Percentiles rank a stretch among this genome's conserved stretches.
phyloP scores from a whole-genome alignment of 2,329 filamentous ascomycete species.

The Colletotrichum sansevieriae region DNA sequence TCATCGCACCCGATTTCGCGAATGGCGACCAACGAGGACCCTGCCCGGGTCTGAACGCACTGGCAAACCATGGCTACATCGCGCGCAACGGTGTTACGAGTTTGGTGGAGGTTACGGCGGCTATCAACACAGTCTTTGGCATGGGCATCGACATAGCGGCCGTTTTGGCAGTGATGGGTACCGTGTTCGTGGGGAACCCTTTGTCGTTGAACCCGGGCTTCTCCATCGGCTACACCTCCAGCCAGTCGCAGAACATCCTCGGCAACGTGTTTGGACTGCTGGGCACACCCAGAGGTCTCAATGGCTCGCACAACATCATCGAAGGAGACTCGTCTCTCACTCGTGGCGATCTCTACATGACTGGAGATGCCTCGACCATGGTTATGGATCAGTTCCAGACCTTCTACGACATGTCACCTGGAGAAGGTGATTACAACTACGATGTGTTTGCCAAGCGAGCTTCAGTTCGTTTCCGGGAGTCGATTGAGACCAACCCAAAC shows the following conservation, averaged over 20 bases:
- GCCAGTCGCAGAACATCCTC: conserved; percentile 55
- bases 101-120: conserved; percentile 39
- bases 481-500: conserved; percentile 62
- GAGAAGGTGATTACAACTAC: conserved; percentile 49
- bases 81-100: conserved; percentile 46
- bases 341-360: conserved; percentile 65
- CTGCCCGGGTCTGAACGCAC: conserved; percentile 53
- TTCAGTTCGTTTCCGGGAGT: conserved; percentile 60
- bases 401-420: conserved; percentile 47
- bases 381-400: conserved; percentile 64
- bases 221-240: conserved; percentile 63
- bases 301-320: conserved; percentile 67
- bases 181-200: conserved; percentile 63
- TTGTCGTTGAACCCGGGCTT: conserved; percentile 62
- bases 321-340: conserved; percentile 67
- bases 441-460: conserved; percentile 58
- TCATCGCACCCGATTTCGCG: conserved; percentile 45
- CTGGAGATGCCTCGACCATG: conserved; percentile 63
- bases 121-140: conserved; percentile 52
- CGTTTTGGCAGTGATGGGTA: conserved; percentile 60
- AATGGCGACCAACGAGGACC: conserved; percentile 46
- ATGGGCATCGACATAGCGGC: conserved; percentile 60
- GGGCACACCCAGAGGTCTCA: conserved; percentile 60
- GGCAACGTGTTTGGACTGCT: conserved; percentile 59
- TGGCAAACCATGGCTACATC: conserved; percentile 55